Evolutionary conservation across 2,329 filamentous ascomycete genomes (phyloP).

Genomic region (Hypoxylon sp.): DNA sequence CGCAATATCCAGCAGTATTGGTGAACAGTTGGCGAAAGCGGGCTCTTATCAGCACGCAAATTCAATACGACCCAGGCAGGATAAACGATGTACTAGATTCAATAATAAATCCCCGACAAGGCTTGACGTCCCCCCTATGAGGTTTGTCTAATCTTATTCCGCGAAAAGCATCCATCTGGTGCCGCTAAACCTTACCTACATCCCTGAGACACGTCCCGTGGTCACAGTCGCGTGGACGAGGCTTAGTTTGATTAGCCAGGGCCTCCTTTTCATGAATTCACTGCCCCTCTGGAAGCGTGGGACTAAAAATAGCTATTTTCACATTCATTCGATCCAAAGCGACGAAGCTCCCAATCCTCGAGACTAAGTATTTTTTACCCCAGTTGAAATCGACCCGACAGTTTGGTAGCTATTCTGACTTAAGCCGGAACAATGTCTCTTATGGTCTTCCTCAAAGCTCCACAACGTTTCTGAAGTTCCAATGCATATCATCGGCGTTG

Average conservation of each 20-base stretch:
- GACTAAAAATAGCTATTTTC: constrained; percentile 2
- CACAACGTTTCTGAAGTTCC: neutral
- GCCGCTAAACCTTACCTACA: constrained; percentile 8
- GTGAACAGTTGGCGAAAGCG: neutral
- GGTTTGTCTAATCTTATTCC: neutral
- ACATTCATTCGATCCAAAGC: neutral
- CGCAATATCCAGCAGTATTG: neutral
- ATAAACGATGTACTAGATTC: neutral
- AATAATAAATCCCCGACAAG: neutral
- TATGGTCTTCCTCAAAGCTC: constrained; percentile 1
- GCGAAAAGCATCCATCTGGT: neutral
- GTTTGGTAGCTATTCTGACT: constrained; percentile 13
- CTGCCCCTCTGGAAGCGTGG: neutral
- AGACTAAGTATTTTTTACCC: constrained; percentile 14
- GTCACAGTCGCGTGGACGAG: neutral
- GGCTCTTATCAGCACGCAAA: neutral
- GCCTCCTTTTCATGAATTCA: constrained; percentile 3
- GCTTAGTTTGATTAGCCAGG: constrained; percentile 1
- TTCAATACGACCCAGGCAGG: neutral
- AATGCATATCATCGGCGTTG: constrained; percentile 20
- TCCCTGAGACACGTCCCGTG: constrained; percentile 7
- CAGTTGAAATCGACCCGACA: constrained; percentile 29
- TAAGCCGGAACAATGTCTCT: constrained; percentile 3
- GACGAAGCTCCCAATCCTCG: neutral
- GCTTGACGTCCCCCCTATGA: neutral